These are phyloP conservation scores for Tricholoma matsutake DNA, from an alignment of 768 basidiomycete species.

Conservation along the genomic window DNA sequence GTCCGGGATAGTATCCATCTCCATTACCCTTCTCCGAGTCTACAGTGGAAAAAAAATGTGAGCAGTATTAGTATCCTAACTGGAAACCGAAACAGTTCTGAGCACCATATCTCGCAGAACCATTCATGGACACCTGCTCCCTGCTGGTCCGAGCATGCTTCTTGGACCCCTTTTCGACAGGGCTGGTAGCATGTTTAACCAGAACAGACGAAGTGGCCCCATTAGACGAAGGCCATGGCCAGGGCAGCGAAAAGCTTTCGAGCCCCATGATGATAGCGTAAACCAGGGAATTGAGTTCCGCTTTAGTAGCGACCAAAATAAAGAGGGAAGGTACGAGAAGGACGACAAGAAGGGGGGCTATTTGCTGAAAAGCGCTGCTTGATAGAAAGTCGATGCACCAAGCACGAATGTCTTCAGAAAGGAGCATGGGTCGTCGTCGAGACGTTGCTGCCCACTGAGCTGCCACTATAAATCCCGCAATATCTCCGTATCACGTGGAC, in stretches of 20 bases:
- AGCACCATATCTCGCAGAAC: conserved; percentile 27
- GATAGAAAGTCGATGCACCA: conserved; percentile 41
- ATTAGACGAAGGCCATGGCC: conserved; percentile 53
- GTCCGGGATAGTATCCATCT: conserved; percentile 74
- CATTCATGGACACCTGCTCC: conserved; percentile 53
- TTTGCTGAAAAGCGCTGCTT: conserved; percentile 46
- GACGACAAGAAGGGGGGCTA: conserved; percentile 54
- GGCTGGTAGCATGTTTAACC: conserved; percentile 12
- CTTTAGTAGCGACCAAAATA: conserved; percentile 38
- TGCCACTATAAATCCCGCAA: not conserved
- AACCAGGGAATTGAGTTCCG: conserved; percentile 24
- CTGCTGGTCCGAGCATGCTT: conserved; percentile 49
- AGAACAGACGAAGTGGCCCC: conserved; percentile 14
- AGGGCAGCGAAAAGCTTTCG: conserved; percentile 52
- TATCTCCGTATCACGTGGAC: not conserved
- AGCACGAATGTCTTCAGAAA: conserved; percentile 35
- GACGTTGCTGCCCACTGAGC: conserved; percentile 7
- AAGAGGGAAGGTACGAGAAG: conserved; percentile 51
- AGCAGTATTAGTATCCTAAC: not conserved
- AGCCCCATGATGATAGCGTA: conserved; percentile 49
- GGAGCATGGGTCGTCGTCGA: conserved; percentile 39
- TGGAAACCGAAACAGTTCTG: not conserved
- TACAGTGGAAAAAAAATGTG: conserved; percentile 3
- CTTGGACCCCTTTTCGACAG: conserved; percentile 43
- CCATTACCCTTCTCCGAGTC: conserved; percentile 24